phyloP scores from a whole-genome alignment of 2,329 filamentous ascomycete species.

The Phyllosticta paracitricarpa region DNA sequence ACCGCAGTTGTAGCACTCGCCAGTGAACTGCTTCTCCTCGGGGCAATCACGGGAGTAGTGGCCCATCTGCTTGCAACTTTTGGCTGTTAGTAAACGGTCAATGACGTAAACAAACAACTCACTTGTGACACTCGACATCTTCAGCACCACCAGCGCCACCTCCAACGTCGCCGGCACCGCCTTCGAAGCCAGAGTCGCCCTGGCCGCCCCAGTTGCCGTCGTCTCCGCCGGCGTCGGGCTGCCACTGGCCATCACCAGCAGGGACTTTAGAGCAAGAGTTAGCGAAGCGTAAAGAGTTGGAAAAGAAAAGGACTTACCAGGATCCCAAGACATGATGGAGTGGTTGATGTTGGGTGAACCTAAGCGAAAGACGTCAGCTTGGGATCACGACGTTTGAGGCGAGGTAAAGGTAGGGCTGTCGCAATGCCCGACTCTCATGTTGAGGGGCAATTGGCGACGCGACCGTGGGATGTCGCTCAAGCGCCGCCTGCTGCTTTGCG shows the following conservation, averaged over 20 bases:
- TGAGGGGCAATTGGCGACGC: too few relatives aligned
- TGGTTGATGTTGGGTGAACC: too few relatives aligned
- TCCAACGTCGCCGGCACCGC: background rate
- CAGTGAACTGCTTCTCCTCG: slow-evolving; percentile 30
- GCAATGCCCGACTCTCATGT: too few relatives aligned
- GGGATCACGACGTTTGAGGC: too few relatives aligned
- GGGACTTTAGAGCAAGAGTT: background rate
- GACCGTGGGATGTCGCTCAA: too few relatives aligned
- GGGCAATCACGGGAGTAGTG: slow-evolving; percentile 43
- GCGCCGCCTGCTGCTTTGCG: too few relatives aligned
- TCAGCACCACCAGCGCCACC: background rate
- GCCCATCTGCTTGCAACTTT: slow-evolving; percentile 32
- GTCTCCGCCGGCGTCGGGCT: background rate
- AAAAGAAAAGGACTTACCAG: too few relatives aligned
- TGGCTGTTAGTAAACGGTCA: slow-evolving; percentile 18
- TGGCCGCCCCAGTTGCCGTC: background rate
- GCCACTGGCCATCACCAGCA: background rate
- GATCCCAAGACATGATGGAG: too few relatives aligned
- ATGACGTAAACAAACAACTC: background rate
- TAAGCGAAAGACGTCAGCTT: too few relatives aligned
- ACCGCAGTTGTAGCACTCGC: slow-evolving; percentile 52
- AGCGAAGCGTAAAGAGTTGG: background rate
- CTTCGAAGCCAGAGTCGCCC: slow-evolving; percentile 1
- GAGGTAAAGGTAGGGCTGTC: too few relatives aligned
- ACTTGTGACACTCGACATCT: slow-evolving; percentile 10